Percentiles rank a stretch among this genome's conserved stretches.
Evolutionary conservation across 129 eudicot species (phyloP).

Genomic region (Tagetes erecta): DNA sequence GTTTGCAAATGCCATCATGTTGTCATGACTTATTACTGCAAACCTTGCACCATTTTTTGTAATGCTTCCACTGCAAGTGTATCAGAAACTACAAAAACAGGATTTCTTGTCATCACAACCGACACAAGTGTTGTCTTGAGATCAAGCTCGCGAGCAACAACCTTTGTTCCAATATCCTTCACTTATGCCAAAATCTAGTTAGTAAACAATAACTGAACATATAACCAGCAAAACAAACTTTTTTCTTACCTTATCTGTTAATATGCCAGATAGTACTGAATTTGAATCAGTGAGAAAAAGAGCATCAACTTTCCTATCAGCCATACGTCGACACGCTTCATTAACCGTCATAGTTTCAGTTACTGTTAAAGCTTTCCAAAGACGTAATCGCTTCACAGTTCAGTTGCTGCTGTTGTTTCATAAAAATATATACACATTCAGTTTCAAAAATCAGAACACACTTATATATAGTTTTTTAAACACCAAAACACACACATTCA

Average conservation of each 20-base stretch:
- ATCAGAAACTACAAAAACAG: slow-evolving; percentile 88
- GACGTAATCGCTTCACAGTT: too few relatives aligned
- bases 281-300: slow-evolving; percentile 82
- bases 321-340: slow-evolving; percentile 39
- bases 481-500: too few relatives aligned
- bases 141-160: slow-evolving; percentile 80
- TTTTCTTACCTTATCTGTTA: slow-evolving; percentile 70
- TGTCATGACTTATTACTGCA: slow-evolving; percentile 5
- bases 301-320: slow-evolving; percentile 89
- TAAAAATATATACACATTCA: too few relatives aligned
- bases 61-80: slow-evolving; percentile 95
- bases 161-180: slow-evolving; percentile 89
- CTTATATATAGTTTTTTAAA: too few relatives aligned
- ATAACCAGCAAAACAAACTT: not conserved
- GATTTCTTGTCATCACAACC: slow-evolving; percentile 23
- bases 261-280: slow-evolving; percentile 79
- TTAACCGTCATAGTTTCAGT: too few relatives aligned
- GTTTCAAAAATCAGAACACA: too few relatives aligned
- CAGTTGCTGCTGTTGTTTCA: too few relatives aligned
- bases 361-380: too few relatives aligned
- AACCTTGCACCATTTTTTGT: slow-evolving; percentile 97
- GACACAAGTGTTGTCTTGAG: slow-evolving; percentile 84
- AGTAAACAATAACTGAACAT: not conserved
- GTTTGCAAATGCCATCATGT: not conserved
- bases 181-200: slow-evolving; percentile 14